Percentiles rank a stretch among this genome's conserved stretches.
Evolutionary conservation across 129 eudicot species (phyloP).

Genomic region (Tanacetum coccineum): DNA sequence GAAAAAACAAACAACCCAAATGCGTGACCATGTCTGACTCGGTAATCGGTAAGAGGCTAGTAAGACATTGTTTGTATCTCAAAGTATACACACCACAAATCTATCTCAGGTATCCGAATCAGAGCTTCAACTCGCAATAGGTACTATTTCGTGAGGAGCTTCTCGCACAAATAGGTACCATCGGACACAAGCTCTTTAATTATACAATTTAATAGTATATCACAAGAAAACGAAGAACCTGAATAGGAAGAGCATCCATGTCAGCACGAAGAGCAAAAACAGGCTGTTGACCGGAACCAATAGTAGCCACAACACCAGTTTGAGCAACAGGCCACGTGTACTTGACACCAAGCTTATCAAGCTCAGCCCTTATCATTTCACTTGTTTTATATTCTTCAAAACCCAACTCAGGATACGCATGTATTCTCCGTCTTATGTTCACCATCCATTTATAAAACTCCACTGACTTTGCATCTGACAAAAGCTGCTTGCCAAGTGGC

Average conservation of each 20-base stretch:
- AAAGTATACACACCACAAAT: no score
- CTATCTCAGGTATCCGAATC: no score
- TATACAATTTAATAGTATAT: not conserved
- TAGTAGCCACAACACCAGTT: conserved; percentile 56
- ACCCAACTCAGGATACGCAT: conserved; percentile 55
- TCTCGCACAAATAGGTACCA: no score
- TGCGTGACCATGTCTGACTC: no score
- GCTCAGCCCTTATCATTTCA: conserved; percentile 49
- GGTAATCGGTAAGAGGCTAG: no score
- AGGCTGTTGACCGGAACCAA: conserved; percentile 52
- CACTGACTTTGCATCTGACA: conserved; percentile 44
- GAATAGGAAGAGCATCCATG: conserved; percentile 66
- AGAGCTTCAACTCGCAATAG: no score
- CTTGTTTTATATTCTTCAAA: conserved; percentile 58
- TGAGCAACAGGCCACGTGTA: conserved; percentile 56
- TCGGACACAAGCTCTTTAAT: not conserved
- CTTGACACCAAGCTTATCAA: conserved; percentile 47
- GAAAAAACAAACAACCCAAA: no score
- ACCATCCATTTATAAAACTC: conserved; percentile 47
- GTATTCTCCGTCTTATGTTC: conserved; percentile 50
- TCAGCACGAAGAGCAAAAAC: conserved; percentile 61
- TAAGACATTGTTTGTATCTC: no score
- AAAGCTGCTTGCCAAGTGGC: no score
- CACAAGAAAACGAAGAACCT: conserved; percentile 24
- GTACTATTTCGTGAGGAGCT: no score